Evolutionary conservation across 2,329 filamentous ascomycete genomes (phyloP).

Genomic region (Diaporthe eres): DNA sequence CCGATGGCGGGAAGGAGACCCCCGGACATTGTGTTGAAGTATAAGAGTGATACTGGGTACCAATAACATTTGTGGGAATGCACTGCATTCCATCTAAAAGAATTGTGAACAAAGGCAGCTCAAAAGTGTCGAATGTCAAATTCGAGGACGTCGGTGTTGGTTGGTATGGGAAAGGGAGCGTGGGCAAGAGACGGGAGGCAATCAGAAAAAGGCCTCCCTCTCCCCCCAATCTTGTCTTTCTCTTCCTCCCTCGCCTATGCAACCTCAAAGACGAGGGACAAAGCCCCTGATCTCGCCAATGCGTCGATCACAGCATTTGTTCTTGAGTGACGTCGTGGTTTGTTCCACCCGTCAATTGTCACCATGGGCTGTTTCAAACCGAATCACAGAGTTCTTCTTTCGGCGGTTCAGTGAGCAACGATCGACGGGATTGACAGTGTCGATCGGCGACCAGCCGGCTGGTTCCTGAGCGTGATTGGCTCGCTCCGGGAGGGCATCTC

Average conservation of each 20-base stretch:
- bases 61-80: not conserved
- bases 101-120: not conserved
- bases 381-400: slow-evolving; percentile 32
- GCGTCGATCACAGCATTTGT: slow-evolving; percentile 30
- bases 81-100: slow-evolving; percentile 24
- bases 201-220: not conserved
- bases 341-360: slow-evolving; percentile 32
- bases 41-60: not conserved
- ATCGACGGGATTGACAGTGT: slow-evolving; percentile 26
- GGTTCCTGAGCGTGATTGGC: slow-evolving; percentile 4
- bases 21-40: slow-evolving; percentile 5
- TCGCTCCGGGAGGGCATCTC: not conserved
- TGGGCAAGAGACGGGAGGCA: not conserved
- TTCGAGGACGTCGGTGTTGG: not conserved
- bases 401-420: not conserved
- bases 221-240: not conserved
- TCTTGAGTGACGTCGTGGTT: slow-evolving; percentile 35
- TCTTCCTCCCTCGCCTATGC: not conserved
- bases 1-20: slow-evolving; percentile 6
- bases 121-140: not conserved
- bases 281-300: slow-evolving; percentile 35
- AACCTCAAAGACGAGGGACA: slow-evolving; percentile 21
- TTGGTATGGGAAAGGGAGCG: not conserved
- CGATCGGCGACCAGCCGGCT: slow-evolving; percentile 29
- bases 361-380: slow-evolving; percentile 28